Base-by-base conservation (phyloP, 768 basidiomycete species). In the Tylopilus subfusipes region DNA sequence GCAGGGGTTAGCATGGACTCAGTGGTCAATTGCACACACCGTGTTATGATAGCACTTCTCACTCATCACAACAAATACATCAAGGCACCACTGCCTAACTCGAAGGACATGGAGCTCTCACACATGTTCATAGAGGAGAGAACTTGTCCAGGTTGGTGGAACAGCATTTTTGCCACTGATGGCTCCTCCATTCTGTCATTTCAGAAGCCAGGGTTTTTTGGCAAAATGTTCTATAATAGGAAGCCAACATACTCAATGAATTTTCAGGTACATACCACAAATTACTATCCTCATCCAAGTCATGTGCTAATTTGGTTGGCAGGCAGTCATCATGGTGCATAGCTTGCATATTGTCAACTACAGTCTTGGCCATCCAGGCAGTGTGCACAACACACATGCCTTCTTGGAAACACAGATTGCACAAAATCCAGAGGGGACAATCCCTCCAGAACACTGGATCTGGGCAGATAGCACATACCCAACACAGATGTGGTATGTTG, bases 401-500 rank as follows among this genome's bases (percentile, higher is more conserved):
- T 60, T 62, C 18, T 42, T 51, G 16, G 42, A 33, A 0, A 58
- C 52, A n/a, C 8, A 24, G 4, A 21, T 62, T 0, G 39, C 34
- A 8, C n/a, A 55, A 3, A 25, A 55, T 0, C 29, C 30, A 1
- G 36, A 42, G 0, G 3, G 0, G 0, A 11, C 47, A n/a, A 46
- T 62, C n/a, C n/a, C n/a, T 3, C 24, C 38, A 0, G 19, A 38
- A 3, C 48, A 63, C 14, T 62, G 57, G 54, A 50, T 62, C 0
- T 63, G 56, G 56, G 59, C 24, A 0, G 51, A 63, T 10, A 63
- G 47, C 2, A 48, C 60, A 18, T 63, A 63, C 22, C 48, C 62
- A 16, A 44, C 14, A 6, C 34, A 42, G 14, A 14, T 31, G 2
- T 61, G 56, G 56, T 55, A 54, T 25, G 39, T 55, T 0, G 19